A percentile compares a stretch with the other conserved stretches of the same genome.
These are phyloP conservation scores for Umbellularia californica DNA, from an alignment of 164 flowering plant genomes.

Conservation along the genomic window DNA sequence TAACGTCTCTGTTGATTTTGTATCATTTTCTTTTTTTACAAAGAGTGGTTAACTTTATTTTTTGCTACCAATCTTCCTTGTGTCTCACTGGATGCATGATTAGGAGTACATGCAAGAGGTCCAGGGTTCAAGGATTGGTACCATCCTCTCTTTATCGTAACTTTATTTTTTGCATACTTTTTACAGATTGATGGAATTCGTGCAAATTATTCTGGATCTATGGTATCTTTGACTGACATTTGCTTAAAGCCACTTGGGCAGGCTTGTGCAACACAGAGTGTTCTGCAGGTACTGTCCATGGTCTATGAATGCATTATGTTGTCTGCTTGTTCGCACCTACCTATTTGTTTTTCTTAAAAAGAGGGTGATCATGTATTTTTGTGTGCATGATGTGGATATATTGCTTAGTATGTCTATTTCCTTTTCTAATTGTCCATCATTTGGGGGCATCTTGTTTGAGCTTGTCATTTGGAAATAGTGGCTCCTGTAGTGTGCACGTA, in stretches of 20 bases:
- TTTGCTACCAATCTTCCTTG: too few relatives aligned
- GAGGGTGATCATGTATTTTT: neutral
- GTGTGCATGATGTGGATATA: neutral
- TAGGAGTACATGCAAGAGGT: too few relatives aligned
- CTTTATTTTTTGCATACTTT: slow-evolving; percentile 8
- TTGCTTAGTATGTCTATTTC: neutral
- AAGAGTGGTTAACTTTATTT: neutral
- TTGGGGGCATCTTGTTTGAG: neutral
- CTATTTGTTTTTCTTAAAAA: too few relatives aligned
- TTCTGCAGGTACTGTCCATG: slow-evolving; percentile 59
- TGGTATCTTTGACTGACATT: slow-evolving; percentile 70
- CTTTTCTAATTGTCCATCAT: neutral
- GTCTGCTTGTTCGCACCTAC: neutral
- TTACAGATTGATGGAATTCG: slow-evolving; percentile 71
- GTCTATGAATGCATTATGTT: neutral
- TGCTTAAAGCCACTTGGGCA: slow-evolving; percentile 92
- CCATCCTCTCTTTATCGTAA: too few relatives aligned
- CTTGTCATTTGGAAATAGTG: neutral
- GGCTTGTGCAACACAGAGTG: slow-evolving; percentile 93
- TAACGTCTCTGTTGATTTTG: neutral
- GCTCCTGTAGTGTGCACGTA: too few relatives aligned
- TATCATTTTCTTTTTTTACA: too few relatives aligned
- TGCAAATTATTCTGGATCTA: slow-evolving; percentile 76
- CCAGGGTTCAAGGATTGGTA: too few relatives aligned
- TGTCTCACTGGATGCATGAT: too few relatives aligned